Conservation (phyloP, 2,329 filamentous ascomycete species). For the Calonectria multiphialidica region DNA sequence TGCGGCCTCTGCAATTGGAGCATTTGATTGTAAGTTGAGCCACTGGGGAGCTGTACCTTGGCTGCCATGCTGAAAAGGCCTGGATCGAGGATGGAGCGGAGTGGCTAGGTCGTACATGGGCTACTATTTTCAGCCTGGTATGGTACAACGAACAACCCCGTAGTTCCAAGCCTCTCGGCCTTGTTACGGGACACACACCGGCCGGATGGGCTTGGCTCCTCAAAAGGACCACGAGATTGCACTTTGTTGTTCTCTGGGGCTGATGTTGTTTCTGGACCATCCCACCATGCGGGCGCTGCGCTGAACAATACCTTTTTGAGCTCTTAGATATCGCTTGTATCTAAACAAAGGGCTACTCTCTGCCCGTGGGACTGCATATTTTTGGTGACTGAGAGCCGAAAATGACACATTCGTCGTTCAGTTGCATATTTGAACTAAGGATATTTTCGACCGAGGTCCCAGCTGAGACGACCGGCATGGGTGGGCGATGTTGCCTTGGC, state of each 20-base stretch:
- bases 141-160: constrained; percentile 5
- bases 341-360: neutral
- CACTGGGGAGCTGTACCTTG: neutral
- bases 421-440: neutral
- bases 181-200: constrained; percentile 4
- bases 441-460: neutral
- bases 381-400: neutral
- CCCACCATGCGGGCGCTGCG: neutral
- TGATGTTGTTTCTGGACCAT: neutral
- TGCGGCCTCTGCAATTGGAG: neutral
- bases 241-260: neutral
- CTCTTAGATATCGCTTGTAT: neutral
- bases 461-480: neutral
- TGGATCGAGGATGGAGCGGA: neutral
- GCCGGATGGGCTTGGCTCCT: neutral
- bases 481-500: neutral
- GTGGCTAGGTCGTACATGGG: neutral
- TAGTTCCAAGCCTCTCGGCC: neutral
- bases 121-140: constrained; percentile 1
- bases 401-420: neutral
- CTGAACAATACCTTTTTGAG: constrained; percentile 1
- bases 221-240: neutral
- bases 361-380: neutral
- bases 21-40: neutral
- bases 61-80: neutral